Base-by-base conservation (phyloP, 2,329 filamentous ascomycete genomes). In the Colletotrichum scovillei region DNA sequence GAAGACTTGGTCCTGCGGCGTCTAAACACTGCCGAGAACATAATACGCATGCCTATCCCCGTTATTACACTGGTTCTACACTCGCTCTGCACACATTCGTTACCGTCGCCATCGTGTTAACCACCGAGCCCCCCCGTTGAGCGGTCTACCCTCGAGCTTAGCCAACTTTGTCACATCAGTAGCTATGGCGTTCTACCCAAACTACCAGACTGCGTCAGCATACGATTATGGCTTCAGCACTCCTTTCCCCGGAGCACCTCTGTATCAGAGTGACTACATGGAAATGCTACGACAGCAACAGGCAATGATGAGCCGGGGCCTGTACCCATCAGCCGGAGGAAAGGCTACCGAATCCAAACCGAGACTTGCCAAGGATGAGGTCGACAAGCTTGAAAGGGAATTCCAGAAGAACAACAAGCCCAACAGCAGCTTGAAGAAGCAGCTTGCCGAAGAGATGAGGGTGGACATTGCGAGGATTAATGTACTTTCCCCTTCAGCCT, bases 341-440 rank as follows among this genome's bases (percentile, higher is more conserved):
- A 81, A 84, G 76, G 81, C 82, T 26, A 84, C 83, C 67, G 84
- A 88, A 75, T 85, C 87, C 14, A 89, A 89, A 77, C 86, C 88
- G 26, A 83, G 88, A 38, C 82, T 91, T 35, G 88, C 88, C 68
- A 90, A 90, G 78, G 88, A 90, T 63, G 88, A 90, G 78, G 89
- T 90, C 9, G 88, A 90, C 74, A 79, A 89, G 60, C 82, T 92
- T 35, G 90, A 92, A 77, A 84, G 86, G 42, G 89, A 91, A 78
- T 92, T 92, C 76, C 85, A 88, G 74, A 89, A 90, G 79, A 92
- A 92, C 79, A 88, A 89, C 75, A 92, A 92, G 81, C 90, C 90
- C 11, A 90, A 88, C 65, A 91, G 89, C 80, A 89, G 86, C 70
- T 85, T 86, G 38, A 92, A 92, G 80, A 89, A 89, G 75, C 86